Base-by-base conservation (phyloP, 2,329 filamentous ascomycete species). In the Penicillium sp. region DNA sequence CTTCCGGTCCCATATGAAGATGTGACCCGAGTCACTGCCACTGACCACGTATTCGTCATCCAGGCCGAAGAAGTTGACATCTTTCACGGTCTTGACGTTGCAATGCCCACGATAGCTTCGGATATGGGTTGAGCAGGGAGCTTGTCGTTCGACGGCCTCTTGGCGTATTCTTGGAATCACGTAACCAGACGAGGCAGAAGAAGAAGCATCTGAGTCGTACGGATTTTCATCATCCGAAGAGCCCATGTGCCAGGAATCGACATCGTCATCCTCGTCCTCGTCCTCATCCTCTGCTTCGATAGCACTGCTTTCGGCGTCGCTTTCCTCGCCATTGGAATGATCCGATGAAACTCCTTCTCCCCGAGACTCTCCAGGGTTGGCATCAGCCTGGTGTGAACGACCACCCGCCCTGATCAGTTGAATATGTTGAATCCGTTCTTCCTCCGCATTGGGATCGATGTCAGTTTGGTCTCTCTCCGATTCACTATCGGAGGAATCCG, bases 1-100 rank as follows among this genome's bases (percentile, higher is more conserved):
- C 63, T 86, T 84, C 52, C 81, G 80, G 61, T 89, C 85, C 86
- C 86, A 88, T 49, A 89, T 87, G 69, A 89, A 89, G 22, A 89
- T 66, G 65, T 88, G 82, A 1, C 86, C 86, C 47, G 82, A 84
- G 63, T 89, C 86, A 55, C 83, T 86, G 5, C 86, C 86, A 53
- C 82, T 86, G 10, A 88, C 85, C 10, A 89, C 84, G 58, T 87
- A 89, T 65, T 88, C 85, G 62, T 89, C 86, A 55, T 87, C 75
- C 36, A 86, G 71, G 0, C 86, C 86, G 58, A 85, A 88, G 71
- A 83, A 89, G 57, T 88, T 88, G 56, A 88, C 84, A 63, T 89
- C 86, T 63, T 89, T 89, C 61, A 88, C 85, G 1, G 85, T 88
- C 59, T 84, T 81, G 49, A 86, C 79, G 60, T 88, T 88, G 72